phyloP scores from a whole-genome alignment of 2,329 filamentous ascomycete species.

The Lecanoromycetidae sp. region DNA sequence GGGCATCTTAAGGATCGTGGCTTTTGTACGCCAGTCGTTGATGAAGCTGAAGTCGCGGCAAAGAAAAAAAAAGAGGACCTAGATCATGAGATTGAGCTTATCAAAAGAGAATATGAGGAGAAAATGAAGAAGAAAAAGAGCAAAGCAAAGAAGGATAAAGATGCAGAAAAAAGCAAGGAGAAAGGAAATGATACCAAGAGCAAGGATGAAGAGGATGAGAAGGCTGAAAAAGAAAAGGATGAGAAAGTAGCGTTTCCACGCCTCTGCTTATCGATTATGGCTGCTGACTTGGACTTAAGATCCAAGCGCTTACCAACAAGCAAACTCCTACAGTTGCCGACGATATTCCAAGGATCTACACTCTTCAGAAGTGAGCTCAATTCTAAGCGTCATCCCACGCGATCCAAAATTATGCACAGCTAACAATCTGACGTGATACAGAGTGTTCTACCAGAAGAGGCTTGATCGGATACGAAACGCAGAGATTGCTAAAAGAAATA shows the following conservation, averaged over 20 bases:
- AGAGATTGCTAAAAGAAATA: slow-evolving; percentile 69
- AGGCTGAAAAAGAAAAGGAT: slow-evolving; percentile 35
- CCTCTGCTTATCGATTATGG: not conserved
- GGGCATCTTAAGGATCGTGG: slow-evolving; percentile 69
- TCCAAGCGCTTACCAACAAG: slow-evolving; percentile 15
- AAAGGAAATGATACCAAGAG: slow-evolving; percentile 36
- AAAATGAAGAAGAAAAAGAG: slow-evolving; percentile 61
- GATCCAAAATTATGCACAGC: not conserved
- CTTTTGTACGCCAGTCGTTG: slow-evolving; percentile 54
- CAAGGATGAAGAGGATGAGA: slow-evolving; percentile 33
- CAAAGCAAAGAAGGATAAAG: slow-evolving; percentile 35
- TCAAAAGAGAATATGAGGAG: slow-evolving; percentile 62
- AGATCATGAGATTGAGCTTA: slow-evolving; percentile 50
- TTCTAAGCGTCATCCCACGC: slow-evolving; percentile 3
- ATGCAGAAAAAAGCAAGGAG: slow-evolving; percentile 38
- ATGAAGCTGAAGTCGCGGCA: slow-evolving; percentile 28
- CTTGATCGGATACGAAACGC: slow-evolving; percentile 64
- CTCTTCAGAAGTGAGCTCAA: slow-evolving; percentile 59
- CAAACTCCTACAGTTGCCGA: slow-evolving; percentile 34
- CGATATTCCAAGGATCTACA: slow-evolving; percentile 67
- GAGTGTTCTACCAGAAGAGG: slow-evolving; percentile 76
- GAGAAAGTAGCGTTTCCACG: slow-evolving; percentile 37
- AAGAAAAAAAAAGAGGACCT: slow-evolving; percentile 22
- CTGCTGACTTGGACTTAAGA: slow-evolving; percentile 9
- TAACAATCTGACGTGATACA: slow-evolving; percentile 27